Evolutionary conservation across 2,329 filamentous ascomycete species (phyloP), one percentile per base, ranked within the genome.

Genomic region (Lasiodiplodia sp.): DNA sequence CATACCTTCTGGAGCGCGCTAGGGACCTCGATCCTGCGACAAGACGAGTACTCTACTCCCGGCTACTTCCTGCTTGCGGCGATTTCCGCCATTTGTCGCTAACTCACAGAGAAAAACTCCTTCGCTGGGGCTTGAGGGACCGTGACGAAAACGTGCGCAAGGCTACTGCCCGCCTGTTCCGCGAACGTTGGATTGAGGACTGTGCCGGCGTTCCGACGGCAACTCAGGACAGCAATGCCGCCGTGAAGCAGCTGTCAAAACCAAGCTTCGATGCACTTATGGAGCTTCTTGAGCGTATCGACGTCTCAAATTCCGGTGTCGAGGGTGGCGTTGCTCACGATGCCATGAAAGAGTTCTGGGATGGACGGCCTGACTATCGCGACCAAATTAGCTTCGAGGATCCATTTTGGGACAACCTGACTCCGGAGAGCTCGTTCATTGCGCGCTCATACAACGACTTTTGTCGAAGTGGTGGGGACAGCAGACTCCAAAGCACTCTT

Each of bases 101-200:
- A 28, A 93, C 92, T 1, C 97, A 98, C 90, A 87, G 96, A 76
- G 96, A 99, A 80, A 98, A 98, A 80, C 86, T 99, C 38, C 86
- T 99, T 34, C 89, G 96, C 49, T 99, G 96, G 96, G 96, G 96
- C 63, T 84, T 99, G 51, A 90, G 94, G 49, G 96, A 99, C 78
- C 89, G 96, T 79, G 96, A 99, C 73, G 95, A 98, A 72, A 93
- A 92, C 73, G 96, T 99, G 14, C 90, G 94, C 65, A 97, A 97
- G 78, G 95, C 95, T 10, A 92, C 96, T 3, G 93, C 92, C 8
- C 91, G 92, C 56, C 85, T 98, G 7, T 99, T 99, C 82, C 90
- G 92, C 70, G 94, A 97, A 76, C 89, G 93, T n/a, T 99, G 96
- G 96, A 95, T 99, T 70, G 95, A 98, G 76, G 93, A 98, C 76